Conservation (phyloP, 1,284 basidiomycete genomes). For the Hemileia vastatrix region DNA sequence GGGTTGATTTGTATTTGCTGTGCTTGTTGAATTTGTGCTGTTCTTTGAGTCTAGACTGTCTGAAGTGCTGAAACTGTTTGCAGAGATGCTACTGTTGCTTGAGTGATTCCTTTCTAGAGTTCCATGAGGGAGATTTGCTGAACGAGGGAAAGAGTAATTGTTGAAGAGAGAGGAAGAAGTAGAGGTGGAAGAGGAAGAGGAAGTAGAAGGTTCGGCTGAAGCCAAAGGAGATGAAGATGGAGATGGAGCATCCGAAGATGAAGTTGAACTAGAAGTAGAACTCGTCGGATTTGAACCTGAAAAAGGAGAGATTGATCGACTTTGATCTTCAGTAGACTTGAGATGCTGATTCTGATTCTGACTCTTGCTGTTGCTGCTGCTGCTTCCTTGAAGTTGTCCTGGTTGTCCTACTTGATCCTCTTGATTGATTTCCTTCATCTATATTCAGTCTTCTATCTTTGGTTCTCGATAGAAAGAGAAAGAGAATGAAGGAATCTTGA, state of each 20-base stretch:
- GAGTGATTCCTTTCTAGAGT: not conserved
- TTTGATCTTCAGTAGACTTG: not conserved
- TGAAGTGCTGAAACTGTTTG: too few relatives aligned
- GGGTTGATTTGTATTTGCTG: too few relatives aligned
- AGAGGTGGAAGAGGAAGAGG: not conserved
- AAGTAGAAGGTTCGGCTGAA: not conserved
- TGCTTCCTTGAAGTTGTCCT: not conserved
- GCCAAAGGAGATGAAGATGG: not conserved
- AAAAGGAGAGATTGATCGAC: not conserved
- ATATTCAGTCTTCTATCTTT: too few relatives aligned
- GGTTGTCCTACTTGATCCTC: not conserved
- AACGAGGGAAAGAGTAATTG: not conserved
- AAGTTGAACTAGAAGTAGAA: not conserved
- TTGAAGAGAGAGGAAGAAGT: not conserved
- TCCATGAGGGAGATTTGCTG: not conserved
- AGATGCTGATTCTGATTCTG: not conserved
- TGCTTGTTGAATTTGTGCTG: too few relatives aligned
- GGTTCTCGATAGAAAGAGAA: too few relatives aligned
- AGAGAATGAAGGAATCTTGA: too few relatives aligned
- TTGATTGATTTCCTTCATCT: not conserved
- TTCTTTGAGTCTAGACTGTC: too few relatives aligned
- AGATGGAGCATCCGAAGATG: not conserved
- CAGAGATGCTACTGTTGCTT: too few relatives aligned
- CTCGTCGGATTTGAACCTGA: not conserved
- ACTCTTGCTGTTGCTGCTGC: not conserved